Conservation (phyloP, 2,329 filamentous ascomycete species). For the Cordyceps tenuipes region DNA sequence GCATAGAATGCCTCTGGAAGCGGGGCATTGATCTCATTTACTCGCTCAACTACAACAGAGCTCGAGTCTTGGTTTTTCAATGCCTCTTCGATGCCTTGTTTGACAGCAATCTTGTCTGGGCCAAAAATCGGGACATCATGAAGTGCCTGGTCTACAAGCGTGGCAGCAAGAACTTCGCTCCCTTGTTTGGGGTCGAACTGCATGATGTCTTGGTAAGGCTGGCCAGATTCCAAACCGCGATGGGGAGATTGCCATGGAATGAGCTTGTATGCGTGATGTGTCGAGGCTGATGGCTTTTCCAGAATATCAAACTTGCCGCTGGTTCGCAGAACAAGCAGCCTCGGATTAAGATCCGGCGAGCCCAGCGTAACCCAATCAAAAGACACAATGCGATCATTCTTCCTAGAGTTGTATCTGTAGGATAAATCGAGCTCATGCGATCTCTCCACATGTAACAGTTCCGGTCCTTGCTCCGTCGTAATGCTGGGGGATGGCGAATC, state of each 20-base stretch:
- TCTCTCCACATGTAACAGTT: conserved; percentile 50
- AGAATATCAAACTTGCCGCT: conserved; percentile 55
- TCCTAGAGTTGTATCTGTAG: conserved; percentile 42
- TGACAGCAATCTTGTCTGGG: conserved; percentile 36
- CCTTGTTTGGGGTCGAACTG: conserved; percentile 49
- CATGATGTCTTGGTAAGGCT: conserved; percentile 48
- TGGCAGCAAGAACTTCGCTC: conserved; percentile 43
- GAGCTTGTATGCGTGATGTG: conserved; percentile 51
- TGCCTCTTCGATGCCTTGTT: conserved; percentile 32
- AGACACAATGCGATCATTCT: conserved; percentile 54
- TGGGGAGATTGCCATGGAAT: conserved; percentile 53
- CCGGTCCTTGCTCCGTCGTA: conserved; percentile 40
- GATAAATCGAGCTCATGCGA: conserved; percentile 56
- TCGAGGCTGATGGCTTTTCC: conserved; percentile 50
- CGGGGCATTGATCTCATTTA: conserved; percentile 25
- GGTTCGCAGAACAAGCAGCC: conserved; percentile 51
- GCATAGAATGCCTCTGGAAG: conserved; percentile 35
- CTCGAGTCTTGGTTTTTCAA: conserved; percentile 28
- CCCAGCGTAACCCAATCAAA: conserved; percentile 59
- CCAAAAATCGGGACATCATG: conserved; percentile 51
- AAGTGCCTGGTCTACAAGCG: conserved; percentile 45
- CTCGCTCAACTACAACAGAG: conserved; percentile 28
- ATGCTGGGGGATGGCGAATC: conserved; percentile 36
- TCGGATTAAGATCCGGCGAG: conserved; percentile 45
- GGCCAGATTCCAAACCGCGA: conserved; percentile 44